These are phyloP conservation scores for Trichophyton benhamiae DNA, from an alignment of 2,329 filamentous ascomycete genomes.

Conservation along the genomic window DNA sequence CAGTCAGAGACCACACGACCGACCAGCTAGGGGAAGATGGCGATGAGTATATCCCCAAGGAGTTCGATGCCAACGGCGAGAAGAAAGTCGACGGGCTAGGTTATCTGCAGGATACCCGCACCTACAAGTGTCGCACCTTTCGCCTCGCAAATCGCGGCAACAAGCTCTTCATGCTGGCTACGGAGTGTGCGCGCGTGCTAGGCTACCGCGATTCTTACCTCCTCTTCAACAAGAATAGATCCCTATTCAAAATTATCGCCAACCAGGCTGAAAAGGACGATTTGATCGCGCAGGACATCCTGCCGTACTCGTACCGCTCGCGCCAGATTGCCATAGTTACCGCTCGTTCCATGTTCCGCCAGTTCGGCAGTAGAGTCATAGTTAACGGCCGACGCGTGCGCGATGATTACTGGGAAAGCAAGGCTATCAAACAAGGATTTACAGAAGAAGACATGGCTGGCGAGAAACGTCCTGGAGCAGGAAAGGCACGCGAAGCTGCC, in stretches of 20 bases:
- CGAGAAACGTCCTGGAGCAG: constrained; percentile 86
- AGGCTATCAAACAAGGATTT: constrained; percentile 93
- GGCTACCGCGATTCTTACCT: constrained; percentile 97
- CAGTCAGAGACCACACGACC: constrained; percentile 91
- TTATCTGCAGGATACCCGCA: constrained; percentile 65
- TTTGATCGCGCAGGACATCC: constrained; percentile 82
- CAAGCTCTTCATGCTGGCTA: constrained; percentile 97
- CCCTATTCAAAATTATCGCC: constrained; percentile 93
- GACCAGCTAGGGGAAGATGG: constrained; percentile 81
- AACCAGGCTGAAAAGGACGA: constrained; percentile 95
- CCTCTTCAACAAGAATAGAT: constrained; percentile 96
- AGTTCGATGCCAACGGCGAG: constrained; percentile 85
- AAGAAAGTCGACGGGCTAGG: constrained; percentile 82
- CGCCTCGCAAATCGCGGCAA: constrained; percentile 79
- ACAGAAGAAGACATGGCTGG: constrained; percentile 92
- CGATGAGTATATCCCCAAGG: constrained; percentile 89
- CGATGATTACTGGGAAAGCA: constrained; percentile 98
- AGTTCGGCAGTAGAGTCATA: constrained; percentile 92
- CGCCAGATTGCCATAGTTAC: constrained; percentile 97
- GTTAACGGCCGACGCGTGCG: constrained; percentile 79
- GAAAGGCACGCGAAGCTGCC: constrained; percentile 72
- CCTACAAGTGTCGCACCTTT: constrained; percentile 90
- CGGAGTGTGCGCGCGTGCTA: constrained; percentile 85
- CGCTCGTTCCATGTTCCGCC: constrained; percentile 93
- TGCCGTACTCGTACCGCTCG: constrained; percentile 96